Evolutionary conservation across 352 stramenopile genomes (phyloP).

Genomic region (Pythium sp.): DNA sequence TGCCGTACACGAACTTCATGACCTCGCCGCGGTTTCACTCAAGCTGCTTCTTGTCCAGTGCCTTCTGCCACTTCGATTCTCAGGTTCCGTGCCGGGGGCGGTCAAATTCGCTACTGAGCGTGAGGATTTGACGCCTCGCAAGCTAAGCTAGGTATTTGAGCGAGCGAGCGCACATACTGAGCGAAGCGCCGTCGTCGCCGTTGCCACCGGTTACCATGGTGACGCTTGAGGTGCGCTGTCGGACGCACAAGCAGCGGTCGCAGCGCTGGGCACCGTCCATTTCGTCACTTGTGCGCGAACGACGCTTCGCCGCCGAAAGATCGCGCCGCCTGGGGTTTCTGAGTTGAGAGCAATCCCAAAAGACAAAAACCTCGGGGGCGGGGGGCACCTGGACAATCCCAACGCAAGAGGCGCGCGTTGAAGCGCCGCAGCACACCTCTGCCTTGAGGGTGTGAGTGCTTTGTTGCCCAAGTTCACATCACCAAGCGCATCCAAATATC

Average conservation of each 20-base stretch:
- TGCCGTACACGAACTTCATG: constrained; percentile 6
- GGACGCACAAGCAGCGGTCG: not conserved
- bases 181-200: not conserved
- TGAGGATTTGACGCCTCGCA: too few species aligned
- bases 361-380: too few species aligned
- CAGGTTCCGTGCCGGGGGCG: not conserved
- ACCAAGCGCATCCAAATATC: too few species aligned
- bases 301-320: constrained; percentile 2
- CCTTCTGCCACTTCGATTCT: not conserved
- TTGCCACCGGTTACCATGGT: not conserved
- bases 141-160: not conserved
- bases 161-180: not conserved
- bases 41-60: too few species aligned
- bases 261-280: not conserved
- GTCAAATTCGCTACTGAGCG: constrained; percentile 1
- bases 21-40: too few species aligned
- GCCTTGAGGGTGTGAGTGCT: too few species aligned
- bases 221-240: not conserved
- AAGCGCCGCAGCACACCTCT: too few species aligned
- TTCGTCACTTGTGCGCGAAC: not conserved
- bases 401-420: too few species aligned
- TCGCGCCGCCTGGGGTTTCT: not conserved
- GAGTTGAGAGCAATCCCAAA: not conserved
- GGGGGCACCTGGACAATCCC: too few species aligned
- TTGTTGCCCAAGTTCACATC: too few species aligned